These are phyloP conservation scores for Boletus rex-veris DNA, from an alignment of 768 basidiomycete genomes.

Conservation along the genomic window DNA sequence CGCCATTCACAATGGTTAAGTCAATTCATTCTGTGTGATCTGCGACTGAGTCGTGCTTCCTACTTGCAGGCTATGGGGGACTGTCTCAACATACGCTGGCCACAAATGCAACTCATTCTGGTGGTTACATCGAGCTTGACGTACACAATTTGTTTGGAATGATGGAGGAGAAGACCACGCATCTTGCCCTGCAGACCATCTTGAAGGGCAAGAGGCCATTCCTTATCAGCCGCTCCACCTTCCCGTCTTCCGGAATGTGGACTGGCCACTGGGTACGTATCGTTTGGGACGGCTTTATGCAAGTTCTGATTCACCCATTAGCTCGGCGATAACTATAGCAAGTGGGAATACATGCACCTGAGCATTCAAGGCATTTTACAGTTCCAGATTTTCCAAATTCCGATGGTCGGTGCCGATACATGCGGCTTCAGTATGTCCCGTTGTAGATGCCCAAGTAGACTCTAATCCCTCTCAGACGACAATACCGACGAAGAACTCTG, in stretches of 20 bases:
- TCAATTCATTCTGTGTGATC: neutral
- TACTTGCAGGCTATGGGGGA: constrained; percentile 43
- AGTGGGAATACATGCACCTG: constrained; percentile 68
- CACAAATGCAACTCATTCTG: constrained; percentile 67
- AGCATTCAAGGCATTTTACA: constrained; percentile 75
- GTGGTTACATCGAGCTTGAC: constrained; percentile 61
- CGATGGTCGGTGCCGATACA: constrained; percentile 80
- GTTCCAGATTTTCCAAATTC: constrained; percentile 82
- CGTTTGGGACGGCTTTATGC: neutral
- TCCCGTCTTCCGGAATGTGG: constrained; percentile 66
- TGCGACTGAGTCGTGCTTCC: neutral
- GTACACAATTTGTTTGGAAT: constrained; percentile 69
- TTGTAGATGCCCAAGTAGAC: neutral
- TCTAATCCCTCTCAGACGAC: constrained; percentile 22
- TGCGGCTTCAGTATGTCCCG: constrained; percentile 30
- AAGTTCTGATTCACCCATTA: constrained; percentile 17
- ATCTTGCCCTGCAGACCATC: constrained; percentile 53
- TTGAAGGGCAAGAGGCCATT: constrained; percentile 64
- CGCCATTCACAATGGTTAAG: constrained; percentile 65
- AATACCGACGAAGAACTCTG: constrained; percentile 43
- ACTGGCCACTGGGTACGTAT: constrained; percentile 62
- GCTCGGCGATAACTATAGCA: constrained; percentile 76
- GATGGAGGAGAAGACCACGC: constrained; percentile 67
- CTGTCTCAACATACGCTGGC: constrained; percentile 57
- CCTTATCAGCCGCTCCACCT: constrained; percentile 66